These are phyloP conservation scores for Crucihimalaya himalaica DNA, from an alignment of 345 rosid species.

Conservation along the genomic window DNA sequence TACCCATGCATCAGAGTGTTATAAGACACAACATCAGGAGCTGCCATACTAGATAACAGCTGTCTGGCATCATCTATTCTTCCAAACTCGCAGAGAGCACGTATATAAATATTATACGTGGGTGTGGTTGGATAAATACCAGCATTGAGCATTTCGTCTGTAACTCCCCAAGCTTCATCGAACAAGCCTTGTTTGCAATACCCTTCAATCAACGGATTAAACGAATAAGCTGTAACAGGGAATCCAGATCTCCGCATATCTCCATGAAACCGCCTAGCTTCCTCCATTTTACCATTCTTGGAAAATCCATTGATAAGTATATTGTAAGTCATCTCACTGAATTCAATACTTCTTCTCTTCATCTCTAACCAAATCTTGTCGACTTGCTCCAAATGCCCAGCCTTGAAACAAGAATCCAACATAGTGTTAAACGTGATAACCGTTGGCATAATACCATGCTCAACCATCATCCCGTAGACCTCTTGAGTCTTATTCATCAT, in stretches of 20 bases:
- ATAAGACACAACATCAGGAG: slow-evolving; percentile 67
- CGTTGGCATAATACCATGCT: slow-evolving; percentile 55
- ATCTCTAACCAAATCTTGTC: slow-evolving; percentile 51
- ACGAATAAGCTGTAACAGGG: slow-evolving; percentile 51
- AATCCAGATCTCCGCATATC: slow-evolving; percentile 58
- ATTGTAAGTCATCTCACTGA: slow-evolving; percentile 59
- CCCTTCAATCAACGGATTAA: slow-evolving; percentile 60
- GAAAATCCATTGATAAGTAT: slow-evolving; percentile 60
- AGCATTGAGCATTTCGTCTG: slow-evolving; percentile 52
- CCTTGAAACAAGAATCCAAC: slow-evolving; percentile 60
- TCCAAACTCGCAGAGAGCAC: slow-evolving; percentile 53
- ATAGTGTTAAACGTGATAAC: slow-evolving; percentile 60
- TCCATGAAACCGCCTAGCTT: slow-evolving; percentile 53
- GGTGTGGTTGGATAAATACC: slow-evolving; percentile 48
- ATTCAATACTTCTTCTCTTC: slow-evolving; percentile 43
- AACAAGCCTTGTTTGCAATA: slow-evolving; percentile 59
- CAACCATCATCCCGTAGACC: slow-evolving; percentile 53
- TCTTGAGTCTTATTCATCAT: slow-evolving; percentile 41
- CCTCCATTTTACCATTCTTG: slow-evolving; percentile 52
- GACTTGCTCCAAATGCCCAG: slow-evolving; percentile 56
- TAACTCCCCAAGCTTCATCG: slow-evolving; percentile 51
- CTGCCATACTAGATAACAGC: slow-evolving; percentile 46
- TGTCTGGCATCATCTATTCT: slow-evolving; percentile 56
- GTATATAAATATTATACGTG: slow-evolving; percentile 54
- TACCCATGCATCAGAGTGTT: slow-evolving; percentile 66